phyloP scores from a whole-genome alignment of 2,329 filamentous ascomycete genomes.

The Aspergillus udagawae region DNA sequence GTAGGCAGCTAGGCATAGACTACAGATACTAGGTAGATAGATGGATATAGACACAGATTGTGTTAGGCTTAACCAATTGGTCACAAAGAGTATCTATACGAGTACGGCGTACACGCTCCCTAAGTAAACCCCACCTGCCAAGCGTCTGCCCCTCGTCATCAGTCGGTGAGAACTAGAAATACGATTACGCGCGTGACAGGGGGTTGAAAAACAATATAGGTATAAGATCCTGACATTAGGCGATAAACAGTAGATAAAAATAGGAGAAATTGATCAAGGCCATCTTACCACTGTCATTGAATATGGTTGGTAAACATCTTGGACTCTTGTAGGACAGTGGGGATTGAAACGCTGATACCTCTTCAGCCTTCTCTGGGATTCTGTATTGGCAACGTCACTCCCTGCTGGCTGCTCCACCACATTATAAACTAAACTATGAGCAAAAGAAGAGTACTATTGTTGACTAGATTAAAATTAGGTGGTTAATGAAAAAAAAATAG shows the following conservation, averaged over 20 bases:
- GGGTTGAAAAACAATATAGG: no score
- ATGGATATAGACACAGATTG: background rate
- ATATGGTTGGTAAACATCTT: background rate
- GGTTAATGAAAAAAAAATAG: background rate
- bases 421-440: background rate
- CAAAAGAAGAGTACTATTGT: background rate
- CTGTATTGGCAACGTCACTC: background rate
- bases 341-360: background rate
- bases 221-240: background rate
- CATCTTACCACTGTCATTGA: background rate
- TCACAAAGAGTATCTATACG: no score
- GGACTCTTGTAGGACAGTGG: no score
- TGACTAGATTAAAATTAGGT: no score
- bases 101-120: no score
- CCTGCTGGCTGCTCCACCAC: background rate
- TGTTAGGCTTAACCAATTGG: background rate
- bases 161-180: background rate
- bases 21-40: no score
- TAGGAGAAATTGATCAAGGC: no score
- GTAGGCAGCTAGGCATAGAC: no score
- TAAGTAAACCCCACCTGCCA: background rate
- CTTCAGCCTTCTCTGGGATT: background rate
- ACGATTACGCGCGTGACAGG: background rate
- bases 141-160: background rate
- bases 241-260: background rate